Evolutionary conservation across 306 rosid genomes (phyloP).

Genomic region (Myrica gale): DNA sequence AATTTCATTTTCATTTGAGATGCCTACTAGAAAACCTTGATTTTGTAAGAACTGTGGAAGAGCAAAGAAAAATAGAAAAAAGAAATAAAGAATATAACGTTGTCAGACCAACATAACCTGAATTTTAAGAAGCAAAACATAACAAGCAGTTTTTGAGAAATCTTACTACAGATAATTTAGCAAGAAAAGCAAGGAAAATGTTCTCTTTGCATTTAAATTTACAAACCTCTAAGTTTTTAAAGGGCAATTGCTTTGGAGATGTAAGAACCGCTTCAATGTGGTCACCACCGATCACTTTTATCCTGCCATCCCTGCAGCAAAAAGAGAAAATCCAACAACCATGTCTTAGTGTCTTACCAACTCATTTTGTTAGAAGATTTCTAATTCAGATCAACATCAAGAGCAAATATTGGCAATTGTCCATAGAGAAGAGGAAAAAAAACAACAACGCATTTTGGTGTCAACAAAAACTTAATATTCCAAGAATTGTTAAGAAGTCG

Average conservation of each 20-base stretch:
- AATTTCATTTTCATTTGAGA: constrained; percentile 72
- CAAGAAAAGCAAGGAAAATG: too few species aligned
- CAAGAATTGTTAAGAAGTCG: neutral
- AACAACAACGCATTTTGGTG: neutral
- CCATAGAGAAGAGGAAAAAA: too few species aligned
- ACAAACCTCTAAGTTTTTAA: constrained; percentile 75
- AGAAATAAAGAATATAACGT: constrained; percentile 6
- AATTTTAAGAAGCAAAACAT: neutral
- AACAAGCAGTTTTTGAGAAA: neutral
- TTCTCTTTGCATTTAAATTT: constrained; percentile 9
- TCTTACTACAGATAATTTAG: neutral
- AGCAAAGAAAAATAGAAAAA: constrained; percentile 1
- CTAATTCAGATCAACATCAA: neutral
- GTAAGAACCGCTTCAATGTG: constrained; percentile 69
- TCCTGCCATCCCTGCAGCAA: constrained; percentile 80
- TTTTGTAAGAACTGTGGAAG: constrained; percentile 73
- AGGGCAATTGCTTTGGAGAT: constrained; percentile 58
- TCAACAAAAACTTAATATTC: neutral
- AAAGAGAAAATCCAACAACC: constrained; percentile 12
- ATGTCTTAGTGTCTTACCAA: neutral
- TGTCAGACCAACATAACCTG: neutral
- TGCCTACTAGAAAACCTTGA: constrained; percentile 78
- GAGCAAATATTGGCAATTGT: neutral
- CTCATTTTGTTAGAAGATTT: neutral
- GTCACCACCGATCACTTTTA: constrained; percentile 82